Base-by-base conservation (phyloP, 2,329 filamentous ascomycete genomes). In the Aotearoamyces nothofagi region DNA sequence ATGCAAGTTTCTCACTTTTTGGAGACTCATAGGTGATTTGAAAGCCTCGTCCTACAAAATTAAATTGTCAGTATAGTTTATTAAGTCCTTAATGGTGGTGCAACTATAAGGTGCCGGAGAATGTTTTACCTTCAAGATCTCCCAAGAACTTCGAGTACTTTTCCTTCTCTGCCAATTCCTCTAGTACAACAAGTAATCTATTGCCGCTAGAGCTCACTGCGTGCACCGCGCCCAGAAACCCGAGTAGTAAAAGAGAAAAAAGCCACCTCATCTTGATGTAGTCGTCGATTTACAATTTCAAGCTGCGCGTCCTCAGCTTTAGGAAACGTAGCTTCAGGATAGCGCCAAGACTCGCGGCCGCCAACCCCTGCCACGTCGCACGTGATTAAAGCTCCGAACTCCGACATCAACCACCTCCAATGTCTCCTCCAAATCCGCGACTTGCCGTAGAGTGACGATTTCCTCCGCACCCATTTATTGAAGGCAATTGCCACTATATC, bases 111-210 rank as follows among this genome's bases (percentile, higher is more conserved):
- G 9, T 30, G 33, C 31, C 26, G 19, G 15, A 13, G 9, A 9
- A n/a, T 12, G 14, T 50, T 63, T 49, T 60, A 80, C 80, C 63
- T 50, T 70, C 63, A 34, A 90, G 54, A 49, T 84, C 78, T 32
- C 64, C 67, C 39, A 84, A 61, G 53, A 96, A 87, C 46, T 75
- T 78, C 33, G 79, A 80, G 56, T 93, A 98, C 41, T 69, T 68
- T 43, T 68, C 69, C 63, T 86, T 83, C 49, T 93, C 82, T 23
- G 69, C 66, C 38, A 72, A 63, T 44, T 92, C 78, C 46, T 96
- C 87, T 30, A 93, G 57, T 34, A 98, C 68, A 36, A 92, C 84
- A 47, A 98, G 63, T 54, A 96, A 57, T 50, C 83, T 70, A 54
- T 69, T 70, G 35, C 87, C 90, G 27, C 72, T 66, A 38, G 75